Evolutionary conservation across 106 monocot genomes (phyloP).

Genomic region (Phalaenopsis equestris): DNA sequence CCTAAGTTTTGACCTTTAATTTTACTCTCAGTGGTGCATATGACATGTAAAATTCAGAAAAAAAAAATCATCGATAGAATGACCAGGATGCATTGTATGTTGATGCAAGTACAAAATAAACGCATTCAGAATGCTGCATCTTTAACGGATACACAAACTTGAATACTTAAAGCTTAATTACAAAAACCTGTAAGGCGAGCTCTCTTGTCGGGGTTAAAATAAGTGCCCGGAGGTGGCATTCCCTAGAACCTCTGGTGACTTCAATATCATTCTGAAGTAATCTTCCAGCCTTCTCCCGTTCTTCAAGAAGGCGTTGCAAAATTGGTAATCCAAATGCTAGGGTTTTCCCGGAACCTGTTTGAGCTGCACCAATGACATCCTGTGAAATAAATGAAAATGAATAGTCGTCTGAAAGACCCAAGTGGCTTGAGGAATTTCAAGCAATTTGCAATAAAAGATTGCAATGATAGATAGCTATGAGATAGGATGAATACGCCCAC

Average conservation of each 20-base stretch:
- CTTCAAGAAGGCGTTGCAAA: slow-evolving; percentile 87
- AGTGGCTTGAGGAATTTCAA: neutral
- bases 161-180: neutral
- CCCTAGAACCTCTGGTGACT: slow-evolving; percentile 7
- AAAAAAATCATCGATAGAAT: neutral
- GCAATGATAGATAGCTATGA: neutral
- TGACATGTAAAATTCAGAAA: too few species aligned
- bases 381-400: slow-evolving; percentile 12
- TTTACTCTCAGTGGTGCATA: neutral
- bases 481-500: neutral
- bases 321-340: slow-evolving; percentile 97
- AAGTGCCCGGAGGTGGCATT: slow-evolving; percentile 61
- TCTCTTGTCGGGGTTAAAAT: slow-evolving; percentile 94
- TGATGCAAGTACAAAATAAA: neutral
- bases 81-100: neutral
- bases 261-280: slow-evolving; percentile 18
- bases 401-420: neutral
- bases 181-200: slow-evolving; percentile 78
- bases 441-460: neutral
- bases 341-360: slow-evolving; percentile 97
- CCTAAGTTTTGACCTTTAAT: too few species aligned
- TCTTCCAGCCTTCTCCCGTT: slow-evolving; percentile 51
- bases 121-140: neutral
- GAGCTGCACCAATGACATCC: slow-evolving; percentile 99
- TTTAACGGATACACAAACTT: neutral